A percentile compares a stretch with the other conserved stretches of the same genome.
These are phyloP conservation scores for Populus nigra DNA, from an alignment of 345 rosid genomes.

Conservation along the genomic window DNA sequence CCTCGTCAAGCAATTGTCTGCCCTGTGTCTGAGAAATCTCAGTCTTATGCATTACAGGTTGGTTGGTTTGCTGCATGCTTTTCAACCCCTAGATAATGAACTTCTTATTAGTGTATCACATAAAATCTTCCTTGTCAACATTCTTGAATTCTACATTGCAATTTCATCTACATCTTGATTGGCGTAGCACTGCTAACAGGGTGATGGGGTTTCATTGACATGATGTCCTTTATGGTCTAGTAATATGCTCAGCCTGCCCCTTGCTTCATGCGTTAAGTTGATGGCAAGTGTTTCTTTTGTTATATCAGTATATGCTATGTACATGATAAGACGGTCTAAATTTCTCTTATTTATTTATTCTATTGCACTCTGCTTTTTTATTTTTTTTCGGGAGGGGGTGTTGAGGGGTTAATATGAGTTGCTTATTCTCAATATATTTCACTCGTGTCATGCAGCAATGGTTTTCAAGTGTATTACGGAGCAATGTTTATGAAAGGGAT, in stretches of 20 bases:
- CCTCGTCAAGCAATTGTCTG: conserved; percentile 99
- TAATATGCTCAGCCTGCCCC: neutral
- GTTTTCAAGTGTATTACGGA: neutral
- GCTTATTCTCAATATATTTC: neutral
- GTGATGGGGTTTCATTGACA: neutral
- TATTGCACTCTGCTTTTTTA: neutral
- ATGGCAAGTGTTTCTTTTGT: neutral
- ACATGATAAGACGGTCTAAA: neutral
- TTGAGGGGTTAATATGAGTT: neutral
- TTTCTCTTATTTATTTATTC: neutral
- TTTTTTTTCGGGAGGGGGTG: too few species aligned
- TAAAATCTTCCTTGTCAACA: neutral
- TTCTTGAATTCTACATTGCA: neutral
- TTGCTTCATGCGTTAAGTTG: neutral
- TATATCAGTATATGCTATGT: neutral
- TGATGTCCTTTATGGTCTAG: neutral
- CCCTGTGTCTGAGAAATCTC: conserved; percentile 87
- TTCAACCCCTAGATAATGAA: neutral
- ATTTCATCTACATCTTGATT: too few species aligned
- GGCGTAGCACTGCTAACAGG: neutral
- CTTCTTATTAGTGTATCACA: neutral
- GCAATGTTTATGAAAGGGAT: neutral
- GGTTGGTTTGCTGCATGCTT: conserved; percentile 41
- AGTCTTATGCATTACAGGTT: conserved; percentile 67
- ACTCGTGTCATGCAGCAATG: neutral